phyloP scores from a whole-genome alignment of 164 flowering plant species.

The Umbellularia californica region DNA sequence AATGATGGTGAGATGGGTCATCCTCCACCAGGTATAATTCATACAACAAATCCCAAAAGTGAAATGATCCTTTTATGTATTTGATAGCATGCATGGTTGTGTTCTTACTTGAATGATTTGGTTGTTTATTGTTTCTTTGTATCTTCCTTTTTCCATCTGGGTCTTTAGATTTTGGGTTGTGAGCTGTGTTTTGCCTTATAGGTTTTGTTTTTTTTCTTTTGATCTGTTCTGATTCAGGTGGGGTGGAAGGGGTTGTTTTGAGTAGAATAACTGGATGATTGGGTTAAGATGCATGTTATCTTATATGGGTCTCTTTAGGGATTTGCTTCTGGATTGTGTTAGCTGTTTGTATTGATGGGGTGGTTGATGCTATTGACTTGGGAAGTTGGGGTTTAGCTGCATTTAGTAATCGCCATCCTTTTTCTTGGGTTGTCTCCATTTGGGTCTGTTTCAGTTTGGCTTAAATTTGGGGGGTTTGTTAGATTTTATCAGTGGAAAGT shows the following conservation, averaged over 20 bases:
- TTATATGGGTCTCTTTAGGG: constrained; percentile 1
- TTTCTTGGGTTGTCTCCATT: background rate
- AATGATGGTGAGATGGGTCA: constrained; percentile 39
- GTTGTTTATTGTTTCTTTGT: background rate
- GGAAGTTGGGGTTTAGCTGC: background rate
- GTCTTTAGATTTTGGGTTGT: background rate
- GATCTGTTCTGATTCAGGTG: background rate
- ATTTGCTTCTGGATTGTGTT: background rate
- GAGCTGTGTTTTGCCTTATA: background rate
- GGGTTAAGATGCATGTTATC: background rate
- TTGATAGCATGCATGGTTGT: background rate
- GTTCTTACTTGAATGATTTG: background rate
- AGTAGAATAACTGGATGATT: background rate
- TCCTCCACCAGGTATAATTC: constrained; percentile 37
- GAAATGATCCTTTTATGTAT: background rate
- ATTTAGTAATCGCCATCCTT: background rate
- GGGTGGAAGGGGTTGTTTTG: background rate
- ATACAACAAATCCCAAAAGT: too few species aligned
- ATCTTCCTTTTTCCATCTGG: background rate
- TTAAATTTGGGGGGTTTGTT: background rate
- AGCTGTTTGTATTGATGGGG: background rate
- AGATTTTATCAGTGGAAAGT: background rate
- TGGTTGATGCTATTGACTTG: background rate
- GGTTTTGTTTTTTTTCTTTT: constrained; percentile 2
- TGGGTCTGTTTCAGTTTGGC: background rate